Evolutionary conservation across 495 filamentous ascomycete species (phyloP), one percentile per base, ranked within the genome.

Genomic region (Antarctomyces pellizariae): DNA sequence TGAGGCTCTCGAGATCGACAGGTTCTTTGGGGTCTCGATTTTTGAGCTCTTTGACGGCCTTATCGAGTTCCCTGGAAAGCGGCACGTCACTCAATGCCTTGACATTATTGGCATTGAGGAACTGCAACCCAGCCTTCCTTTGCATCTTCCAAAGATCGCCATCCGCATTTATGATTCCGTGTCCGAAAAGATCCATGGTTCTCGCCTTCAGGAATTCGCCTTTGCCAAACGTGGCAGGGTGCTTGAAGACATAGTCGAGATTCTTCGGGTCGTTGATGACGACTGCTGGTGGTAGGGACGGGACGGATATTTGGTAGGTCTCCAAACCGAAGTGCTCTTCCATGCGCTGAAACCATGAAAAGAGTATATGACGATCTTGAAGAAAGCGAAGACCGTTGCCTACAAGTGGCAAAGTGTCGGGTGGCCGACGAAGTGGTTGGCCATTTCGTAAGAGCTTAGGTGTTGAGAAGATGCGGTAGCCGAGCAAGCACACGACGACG

Each of bases 141-240:
- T 70, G 64, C 1, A 56, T 45, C 32, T 54, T 64, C 64, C 64
- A 68, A 19, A 66, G 35, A 9, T 65, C 61, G 7, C 64, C 64
- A 30, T 70, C 64, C 11, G 57, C 57, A 34, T 68, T 70, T 34
- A 70, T 68, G 37, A 70, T 70, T 7, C 64, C 64, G 26, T 63
- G 56, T 0, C 64, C 57, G 28, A 70, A 70, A 0, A 70, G 43
- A 37, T 67, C 64, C 58, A 60, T 62, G 0, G 62, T 58, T 16
- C 61, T 52, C 3, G 37, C 35, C 31, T 62, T 63, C 39, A 70
- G 57, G 39, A 67, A 65, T 10, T 48, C 47, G 9, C 64, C 63
- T 42, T 70, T 67, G 16, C 52, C 44, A 35, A 67, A 67, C 13
- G 64, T 37, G 8, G 51, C 52, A 35, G 64, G 59, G 24, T 68